Percentiles rank a stretch among this genome's conserved stretches.
These are phyloP conservation scores for Vitellaria paradoxa DNA, from an alignment of 179 eudicot genomes.

Conservation along the genomic window DNA sequence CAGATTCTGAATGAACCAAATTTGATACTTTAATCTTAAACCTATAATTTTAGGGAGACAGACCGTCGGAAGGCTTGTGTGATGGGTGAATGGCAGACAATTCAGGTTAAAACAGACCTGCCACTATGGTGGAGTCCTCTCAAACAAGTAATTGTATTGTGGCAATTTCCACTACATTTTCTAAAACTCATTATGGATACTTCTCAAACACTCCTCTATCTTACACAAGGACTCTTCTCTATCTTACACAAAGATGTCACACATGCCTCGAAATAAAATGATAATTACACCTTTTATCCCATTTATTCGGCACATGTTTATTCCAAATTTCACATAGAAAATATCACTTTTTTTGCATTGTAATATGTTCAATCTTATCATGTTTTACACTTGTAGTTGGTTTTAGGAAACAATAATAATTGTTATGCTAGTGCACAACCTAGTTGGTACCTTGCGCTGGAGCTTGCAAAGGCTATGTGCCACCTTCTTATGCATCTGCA, in stretches of 20 bases:
- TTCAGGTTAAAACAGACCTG: too few species aligned
- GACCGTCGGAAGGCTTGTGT: too few species aligned
- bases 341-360: neutral
- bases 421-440: neutral
- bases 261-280: neutral
- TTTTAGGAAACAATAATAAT: neutral
- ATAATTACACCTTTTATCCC: neutral
- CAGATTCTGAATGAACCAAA: too few species aligned
- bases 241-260: neutral
- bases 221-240: neutral
- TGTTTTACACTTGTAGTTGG: neutral
- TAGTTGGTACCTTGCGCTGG: neutral
- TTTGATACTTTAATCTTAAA: too few species aligned
- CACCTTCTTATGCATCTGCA: neutral
- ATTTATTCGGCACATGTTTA: neutral
- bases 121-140: too few species aligned
- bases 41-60: too few species aligned
- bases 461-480: neutral
- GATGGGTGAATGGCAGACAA: too few species aligned
- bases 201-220: neutral
- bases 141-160: neutral
- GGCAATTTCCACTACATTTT: neutral
- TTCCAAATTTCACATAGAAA: neutral
- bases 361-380: neutral
- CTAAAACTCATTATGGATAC: neutral